Evolutionary conservation across 495 filamentous ascomycete genomes (phyloP).

Genomic region (Achaetomiella virescens): DNA sequence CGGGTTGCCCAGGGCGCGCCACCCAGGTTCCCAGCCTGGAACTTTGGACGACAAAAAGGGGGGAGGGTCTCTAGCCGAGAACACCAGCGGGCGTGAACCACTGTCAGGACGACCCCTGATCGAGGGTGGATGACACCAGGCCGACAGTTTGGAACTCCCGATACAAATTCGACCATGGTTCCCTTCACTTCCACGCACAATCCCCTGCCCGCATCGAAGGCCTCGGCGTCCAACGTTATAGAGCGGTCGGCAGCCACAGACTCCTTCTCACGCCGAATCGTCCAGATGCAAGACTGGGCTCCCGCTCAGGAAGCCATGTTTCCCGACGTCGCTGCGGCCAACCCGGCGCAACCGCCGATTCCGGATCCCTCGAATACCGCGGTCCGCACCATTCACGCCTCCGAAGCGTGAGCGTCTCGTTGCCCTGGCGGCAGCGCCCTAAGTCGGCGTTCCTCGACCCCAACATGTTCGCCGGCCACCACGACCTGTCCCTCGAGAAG

Average conservation of each 20-base stretch:
- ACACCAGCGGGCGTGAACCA: not conserved
- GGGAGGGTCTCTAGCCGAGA: not conserved
- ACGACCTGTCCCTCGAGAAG: slow-evolving; percentile 24
- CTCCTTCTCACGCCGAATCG: slow-evolving; percentile 20
- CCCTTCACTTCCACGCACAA: not conserved
- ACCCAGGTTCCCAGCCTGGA: not conserved
- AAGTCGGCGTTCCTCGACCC: slow-evolving; percentile 25
- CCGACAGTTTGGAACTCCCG: not conserved
- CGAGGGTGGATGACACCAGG: not conserved
- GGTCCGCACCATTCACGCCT: slow-evolving; percentile 13
- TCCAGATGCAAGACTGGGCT: slow-evolving; percentile 34
- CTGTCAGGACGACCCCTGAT: not conserved
- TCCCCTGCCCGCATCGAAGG: slow-evolving; percentile 1
- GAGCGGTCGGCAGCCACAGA: slow-evolving; percentile 4
- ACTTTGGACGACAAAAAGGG: not conserved
- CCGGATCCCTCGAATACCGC: slow-evolving; percentile 8
- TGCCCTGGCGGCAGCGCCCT: slow-evolving; percentile 30
- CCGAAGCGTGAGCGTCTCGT: slow-evolving; percentile 34
- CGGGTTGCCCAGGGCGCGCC: not conserved
- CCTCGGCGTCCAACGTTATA: not conserved
- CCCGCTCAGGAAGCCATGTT: slow-evolving; percentile 27
- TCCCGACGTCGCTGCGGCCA: slow-evolving; percentile 9
- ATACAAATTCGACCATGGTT: slow-evolving; percentile 7
- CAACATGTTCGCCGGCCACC: slow-evolving; percentile 10
- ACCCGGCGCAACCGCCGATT: slow-evolving; percentile 1